Base-by-base conservation (phyloP, 2,329 filamentous ascomycete species). In the Phoma sp. region DNA sequence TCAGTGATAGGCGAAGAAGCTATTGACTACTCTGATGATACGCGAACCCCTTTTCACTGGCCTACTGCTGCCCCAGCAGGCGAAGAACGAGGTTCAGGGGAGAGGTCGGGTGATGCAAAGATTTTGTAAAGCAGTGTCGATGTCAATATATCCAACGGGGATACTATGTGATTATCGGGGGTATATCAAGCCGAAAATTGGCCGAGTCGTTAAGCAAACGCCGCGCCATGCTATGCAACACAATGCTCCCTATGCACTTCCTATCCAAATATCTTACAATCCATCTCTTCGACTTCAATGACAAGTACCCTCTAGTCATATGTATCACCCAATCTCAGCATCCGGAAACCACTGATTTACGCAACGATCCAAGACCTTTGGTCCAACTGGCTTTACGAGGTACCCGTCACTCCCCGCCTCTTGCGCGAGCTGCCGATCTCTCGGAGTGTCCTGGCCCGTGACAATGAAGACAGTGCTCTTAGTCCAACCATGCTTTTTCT, bases 401-500 rank as follows among this genome's bases (percentile, higher is more conserved):
- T 68, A 75, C 29, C 62, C 66, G 33, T 74, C 61, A 2, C 65
- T 64, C 6, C 72, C 72, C 3, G 68, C 70, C 13, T 67, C 54
- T 3, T 60, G 58, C 8, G 68, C 68, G 33, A 47, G 56, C 8
- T 35, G 27, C 7, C 66, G 65, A 48, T 75, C 72, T 2, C 24
- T 45, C 1, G 58, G 48, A 2, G 60, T 67, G 11, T 74, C 71
- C 37, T 74, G 71, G 0, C 72, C 72, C 0, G 72, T 75, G 7
- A 74, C 61, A 5, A 74, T 73, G 51, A 68, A 70, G 11, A 75
- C 47, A 1, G 70, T 61, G n/a, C 68, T 62, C 13, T 46, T 59
- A 2, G 57, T n/a, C 49, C 62, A 59, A 1, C 47, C 69, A 11
- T 62, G 47, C 30, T 67, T 43, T 30, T 59, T 47, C 48, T 77